Conservation (phyloP, 352 stramenopile species). For the Pythium inflatum region DNA sequence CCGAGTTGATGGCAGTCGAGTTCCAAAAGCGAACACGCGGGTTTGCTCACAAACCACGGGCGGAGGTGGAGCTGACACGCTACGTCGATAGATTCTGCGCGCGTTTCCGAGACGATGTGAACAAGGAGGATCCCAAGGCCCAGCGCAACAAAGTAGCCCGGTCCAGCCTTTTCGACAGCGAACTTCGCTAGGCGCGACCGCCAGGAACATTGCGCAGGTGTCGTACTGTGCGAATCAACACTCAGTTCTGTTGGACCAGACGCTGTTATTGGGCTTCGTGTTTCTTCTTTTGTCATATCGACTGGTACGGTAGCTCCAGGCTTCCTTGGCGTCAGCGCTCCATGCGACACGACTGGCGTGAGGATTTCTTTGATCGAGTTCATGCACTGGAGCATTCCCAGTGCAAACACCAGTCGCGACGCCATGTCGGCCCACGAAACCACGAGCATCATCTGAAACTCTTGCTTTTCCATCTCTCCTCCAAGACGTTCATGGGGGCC, state of each 20-base stretch:
- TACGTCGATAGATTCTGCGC: not conserved
- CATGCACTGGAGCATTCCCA: not conserved
- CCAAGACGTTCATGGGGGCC: too few relatives aligned
- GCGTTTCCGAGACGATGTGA: slow-evolving; percentile 1
- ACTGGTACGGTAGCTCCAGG: not conserved
- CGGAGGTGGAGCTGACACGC: not conserved
- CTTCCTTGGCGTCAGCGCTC: not conserved
- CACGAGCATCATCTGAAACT: slow-evolving; percentile 2
- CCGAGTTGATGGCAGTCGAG: not conserved
- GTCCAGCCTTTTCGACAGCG: too few relatives aligned
- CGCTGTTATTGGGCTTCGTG: too few relatives aligned
- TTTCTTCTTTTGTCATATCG: too few relatives aligned
- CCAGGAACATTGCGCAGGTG: too few relatives aligned
- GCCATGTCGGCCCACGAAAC: not conserved
- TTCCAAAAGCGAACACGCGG: not conserved
- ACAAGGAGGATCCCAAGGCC: not conserved
- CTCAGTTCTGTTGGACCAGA: too few relatives aligned
- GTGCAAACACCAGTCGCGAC: not conserved
- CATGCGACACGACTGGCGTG: not conserved
- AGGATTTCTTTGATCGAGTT: not conserved
- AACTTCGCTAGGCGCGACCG: too few relatives aligned
- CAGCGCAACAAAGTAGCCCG: not conserved
- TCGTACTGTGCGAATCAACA: too few relatives aligned
- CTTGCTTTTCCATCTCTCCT: too few relatives aligned
- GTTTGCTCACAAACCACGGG: not conserved